Conservation (phyloP, 2,329 filamentous ascomycete species). For the Rhexocercosporidium sp. region DNA sequence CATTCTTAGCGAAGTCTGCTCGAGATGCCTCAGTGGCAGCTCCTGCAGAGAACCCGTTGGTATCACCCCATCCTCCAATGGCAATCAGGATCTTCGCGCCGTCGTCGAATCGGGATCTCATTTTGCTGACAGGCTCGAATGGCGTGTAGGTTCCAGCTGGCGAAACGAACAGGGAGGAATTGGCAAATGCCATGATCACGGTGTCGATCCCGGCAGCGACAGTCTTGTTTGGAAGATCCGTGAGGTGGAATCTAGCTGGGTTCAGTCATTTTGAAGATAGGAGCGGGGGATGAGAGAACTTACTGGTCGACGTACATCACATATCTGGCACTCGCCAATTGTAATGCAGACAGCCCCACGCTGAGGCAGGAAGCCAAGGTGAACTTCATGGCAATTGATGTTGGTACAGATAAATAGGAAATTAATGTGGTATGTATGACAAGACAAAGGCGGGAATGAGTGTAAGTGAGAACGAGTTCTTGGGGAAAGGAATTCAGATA, state of each 20-base stretch:
- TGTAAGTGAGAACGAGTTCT: neutral
- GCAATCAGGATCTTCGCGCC: constrained; percentile 70
- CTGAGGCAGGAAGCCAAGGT: constrained; percentile 10
- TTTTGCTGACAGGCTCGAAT: constrained; percentile 25
- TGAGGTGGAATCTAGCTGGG: constrained; percentile 19
- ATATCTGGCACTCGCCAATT: constrained; percentile 17
- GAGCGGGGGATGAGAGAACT: neutral
- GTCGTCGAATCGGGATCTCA: constrained; percentile 46
- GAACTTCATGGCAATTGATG: constrained; percentile 20
- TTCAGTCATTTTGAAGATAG: neutral
- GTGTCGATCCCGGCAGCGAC: constrained; percentile 30
- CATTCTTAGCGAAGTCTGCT: constrained; percentile 65
- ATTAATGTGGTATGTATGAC: neutral
- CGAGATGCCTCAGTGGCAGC: constrained; percentile 58
- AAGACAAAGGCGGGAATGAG: neutral
- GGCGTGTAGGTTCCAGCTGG: constrained; percentile 30
- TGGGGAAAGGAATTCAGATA: neutral
- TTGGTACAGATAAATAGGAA: neutral
- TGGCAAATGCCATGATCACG: constrained; percentile 31
- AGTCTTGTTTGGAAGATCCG: constrained; percentile 23
- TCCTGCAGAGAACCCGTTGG: constrained; percentile 63
- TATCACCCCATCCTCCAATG: constrained; percentile 78
- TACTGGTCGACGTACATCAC: constrained; percentile 23
- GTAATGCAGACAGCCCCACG: constrained; percentile 17
- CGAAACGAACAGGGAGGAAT: constrained; percentile 29